Percentiles rank a stretch among this genome's conserved stretches.
Evolutionary conservation across 164 flowering plant genomes (phyloP).

Genomic region (Amborella trichopoda): DNA sequence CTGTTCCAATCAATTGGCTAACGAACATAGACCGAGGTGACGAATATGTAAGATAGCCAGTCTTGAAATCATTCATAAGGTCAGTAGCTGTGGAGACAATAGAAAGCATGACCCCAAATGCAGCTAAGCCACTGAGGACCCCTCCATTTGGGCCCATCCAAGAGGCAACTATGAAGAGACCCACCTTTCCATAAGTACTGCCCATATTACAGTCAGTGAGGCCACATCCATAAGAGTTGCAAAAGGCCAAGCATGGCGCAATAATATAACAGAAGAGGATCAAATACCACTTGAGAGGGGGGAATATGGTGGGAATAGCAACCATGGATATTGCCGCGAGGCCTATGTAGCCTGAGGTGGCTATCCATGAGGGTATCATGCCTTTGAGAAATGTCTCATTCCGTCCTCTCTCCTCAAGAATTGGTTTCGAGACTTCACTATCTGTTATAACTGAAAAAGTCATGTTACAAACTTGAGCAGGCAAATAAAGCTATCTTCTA

Average conservation of each 20-base stretch:
- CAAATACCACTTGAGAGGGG: constrained; percentile 23
- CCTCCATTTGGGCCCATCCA: constrained; percentile 24
- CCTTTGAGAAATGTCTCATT: constrained; percentile 18
- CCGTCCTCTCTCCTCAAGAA: constrained; percentile 21
- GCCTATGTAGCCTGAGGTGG: constrained; percentile 10
- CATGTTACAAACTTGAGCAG: no score
- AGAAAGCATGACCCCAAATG: constrained; percentile 26
- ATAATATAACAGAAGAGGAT: constrained; percentile 16
- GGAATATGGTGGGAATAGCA: constrained; percentile 19
- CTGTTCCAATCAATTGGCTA: constrained; percentile 23
- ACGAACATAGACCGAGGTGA: constrained; percentile 26
- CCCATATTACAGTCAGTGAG: constrained; percentile 32
- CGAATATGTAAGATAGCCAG: constrained; percentile 23
- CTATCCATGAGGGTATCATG: constrained; percentile 15
- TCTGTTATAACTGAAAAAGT: no score
- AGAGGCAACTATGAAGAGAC: constrained; percentile 18
- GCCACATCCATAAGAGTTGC: constrained; percentile 32
- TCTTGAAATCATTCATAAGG: constrained; percentile 32
- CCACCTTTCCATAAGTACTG: constrained; percentile 26
- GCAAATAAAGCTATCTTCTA: no score
- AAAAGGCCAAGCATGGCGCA: constrained; percentile 30
- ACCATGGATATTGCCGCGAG: constrained; percentile 14
- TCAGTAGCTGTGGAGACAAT: constrained; percentile 31
- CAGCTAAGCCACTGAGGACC: constrained; percentile 20
- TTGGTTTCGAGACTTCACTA: background rate